Evolutionary conservation across 345 rosid species (phyloP).

Genomic region (Aurinia saxatilis): DNA sequence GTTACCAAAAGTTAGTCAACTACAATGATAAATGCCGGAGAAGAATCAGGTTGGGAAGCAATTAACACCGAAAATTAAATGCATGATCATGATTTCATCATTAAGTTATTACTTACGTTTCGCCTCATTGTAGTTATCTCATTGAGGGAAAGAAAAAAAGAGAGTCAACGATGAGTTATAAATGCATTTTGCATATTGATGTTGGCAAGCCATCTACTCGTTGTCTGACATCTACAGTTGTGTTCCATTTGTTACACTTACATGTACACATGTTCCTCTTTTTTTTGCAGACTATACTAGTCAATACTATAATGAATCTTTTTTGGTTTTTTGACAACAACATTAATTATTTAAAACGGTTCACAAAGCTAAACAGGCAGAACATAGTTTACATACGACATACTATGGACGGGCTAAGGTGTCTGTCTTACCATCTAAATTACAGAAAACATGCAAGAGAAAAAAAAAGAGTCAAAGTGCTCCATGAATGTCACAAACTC

Average conservation of each 20-base stretch:
- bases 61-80: conserved; percentile 16
- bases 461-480: too few relatives aligned
- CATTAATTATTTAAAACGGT: too few relatives aligned
- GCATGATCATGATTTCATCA: conserved; percentile 20
- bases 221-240: conserved; percentile 21
- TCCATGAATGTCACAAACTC: too few relatives aligned
- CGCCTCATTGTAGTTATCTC: conserved; percentile 1
- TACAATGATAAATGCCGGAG: conserved; percentile 12
- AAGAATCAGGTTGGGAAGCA: conserved; percentile 16
- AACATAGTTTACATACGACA: too few relatives aligned
- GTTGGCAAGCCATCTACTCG: conserved; percentile 14
- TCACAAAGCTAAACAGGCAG: too few relatives aligned
- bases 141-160: not conserved
- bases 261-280: not conserved
- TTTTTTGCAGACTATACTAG: not conserved
- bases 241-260: conserved; percentile 17
- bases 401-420: too few relatives aligned
- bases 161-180: conserved; percentile 18
- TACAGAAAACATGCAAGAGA: too few relatives aligned
- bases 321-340: too few relatives aligned
- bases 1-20: conserved; percentile 1
- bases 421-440: too few relatives aligned
- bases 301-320: not conserved
- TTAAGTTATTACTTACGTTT: not conserved
- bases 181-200: conserved; percentile 19